Evolutionary conservation across 768 basidiomycete species (phyloP).

Genomic region (Xerocomellus intermedius): DNA sequence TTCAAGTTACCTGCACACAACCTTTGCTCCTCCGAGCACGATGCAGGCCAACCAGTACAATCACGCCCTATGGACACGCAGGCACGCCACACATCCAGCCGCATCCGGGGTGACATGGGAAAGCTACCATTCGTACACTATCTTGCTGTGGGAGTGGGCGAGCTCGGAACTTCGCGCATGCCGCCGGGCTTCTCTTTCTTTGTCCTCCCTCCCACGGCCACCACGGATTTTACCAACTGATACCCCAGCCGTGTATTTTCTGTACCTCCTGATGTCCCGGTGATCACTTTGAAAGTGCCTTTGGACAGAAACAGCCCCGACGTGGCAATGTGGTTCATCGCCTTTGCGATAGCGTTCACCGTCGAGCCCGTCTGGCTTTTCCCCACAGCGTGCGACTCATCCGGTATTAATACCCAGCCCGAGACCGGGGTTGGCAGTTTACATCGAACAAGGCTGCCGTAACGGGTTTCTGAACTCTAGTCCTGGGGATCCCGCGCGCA

Average conservation of each 20-base stretch:
- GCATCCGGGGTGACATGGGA: slow-evolving; percentile 7
- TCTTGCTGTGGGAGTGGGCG: slow-evolving; percentile 5
- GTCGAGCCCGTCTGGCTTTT: background rate
- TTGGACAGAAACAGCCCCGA: background rate
- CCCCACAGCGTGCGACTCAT: background rate
- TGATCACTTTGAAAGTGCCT: background rate
- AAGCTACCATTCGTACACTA: background rate
- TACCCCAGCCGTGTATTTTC: background rate
- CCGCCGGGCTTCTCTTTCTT: background rate
- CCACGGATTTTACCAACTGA: slow-evolving; percentile 6
- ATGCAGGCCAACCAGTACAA: background rate
- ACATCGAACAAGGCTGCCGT: slow-evolving; percentile 3
- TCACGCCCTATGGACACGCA: background rate
- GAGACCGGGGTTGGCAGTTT: slow-evolving; percentile 5
- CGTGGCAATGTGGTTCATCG: background rate
- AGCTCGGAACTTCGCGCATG: slow-evolving; percentile 1
- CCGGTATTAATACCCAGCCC: background rate
- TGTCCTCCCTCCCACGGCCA: slow-evolving; percentile 13
- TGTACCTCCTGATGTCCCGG: slow-evolving; percentile 8
- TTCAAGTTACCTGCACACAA: background rate
- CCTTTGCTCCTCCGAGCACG: no score
- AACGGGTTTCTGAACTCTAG: background rate
- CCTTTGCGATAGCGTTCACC: background rate
- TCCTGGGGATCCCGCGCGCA: background rate
- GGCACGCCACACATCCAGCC: background rate